Percentiles rank a stretch among this genome's conserved stretches.
phyloP scores from a whole-genome alignment of 192 early-diverging fungal species.

The Haplosporangium gracile region DNA sequence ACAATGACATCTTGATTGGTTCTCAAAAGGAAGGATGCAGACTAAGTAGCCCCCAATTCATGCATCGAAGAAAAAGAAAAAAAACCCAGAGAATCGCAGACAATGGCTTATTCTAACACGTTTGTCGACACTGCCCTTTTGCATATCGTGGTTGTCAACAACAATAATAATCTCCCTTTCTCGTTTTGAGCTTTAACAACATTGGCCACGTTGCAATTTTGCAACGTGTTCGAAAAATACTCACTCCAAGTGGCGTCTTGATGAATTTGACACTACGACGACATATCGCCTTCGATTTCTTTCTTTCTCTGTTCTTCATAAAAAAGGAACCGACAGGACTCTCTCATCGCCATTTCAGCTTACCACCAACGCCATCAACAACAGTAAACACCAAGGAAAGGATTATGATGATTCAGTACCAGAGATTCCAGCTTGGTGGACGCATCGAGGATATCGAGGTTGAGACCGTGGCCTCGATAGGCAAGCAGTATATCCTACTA shows the following conservation, averaged over 20 bases:
- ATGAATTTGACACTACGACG: neutral
- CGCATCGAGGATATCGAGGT: slow-evolving; percentile 27
- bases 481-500: slow-evolving; percentile 21
- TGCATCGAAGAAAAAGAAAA: neutral
- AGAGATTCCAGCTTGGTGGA: slow-evolving; percentile 30
- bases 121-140: neutral
- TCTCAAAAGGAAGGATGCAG: neutral
- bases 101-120: neutral
- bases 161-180: no score
- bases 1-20: neutral
- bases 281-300: neutral
- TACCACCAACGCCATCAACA: neutral
- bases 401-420: slow-evolving; percentile 35
- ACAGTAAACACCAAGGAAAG: neutral
- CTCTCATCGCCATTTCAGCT: neutral
- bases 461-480: slow-evolving; percentile 4
- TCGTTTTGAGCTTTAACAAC: neutral
- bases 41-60: neutral
- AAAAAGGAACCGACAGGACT: neutral
- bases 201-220: slow-evolving; percentile 1
- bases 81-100: neutral
- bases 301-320: neutral
- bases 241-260: neutral
- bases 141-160: no score
- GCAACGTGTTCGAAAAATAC: neutral